Percentiles rank a stretch among this genome's conserved stretches.
These are phyloP conservation scores for Osmanthus fragrans DNA, from an alignment of 257 asterid genomes.

Conservation along the genomic window DNA sequence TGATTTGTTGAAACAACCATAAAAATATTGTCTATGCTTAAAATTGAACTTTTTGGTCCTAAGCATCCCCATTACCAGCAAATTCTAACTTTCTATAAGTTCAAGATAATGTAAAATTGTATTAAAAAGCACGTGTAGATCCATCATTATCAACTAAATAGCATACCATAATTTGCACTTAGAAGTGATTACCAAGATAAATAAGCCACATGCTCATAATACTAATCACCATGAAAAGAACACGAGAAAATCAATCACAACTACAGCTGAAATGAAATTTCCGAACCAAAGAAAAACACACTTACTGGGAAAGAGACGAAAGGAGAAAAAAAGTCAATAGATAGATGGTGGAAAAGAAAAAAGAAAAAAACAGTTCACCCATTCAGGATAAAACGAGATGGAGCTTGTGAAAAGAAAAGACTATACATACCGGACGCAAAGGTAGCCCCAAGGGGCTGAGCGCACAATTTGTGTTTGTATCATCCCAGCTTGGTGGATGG, in stretches of 20 bases:
- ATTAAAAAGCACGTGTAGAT: neutral
- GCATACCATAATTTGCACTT: no score
- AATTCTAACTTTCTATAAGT: neutral
- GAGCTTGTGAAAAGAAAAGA: slow-evolving; percentile 6
- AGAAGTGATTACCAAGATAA: neutral
- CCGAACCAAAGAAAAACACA: neutral
- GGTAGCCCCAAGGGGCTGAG: slow-evolving; percentile 82
- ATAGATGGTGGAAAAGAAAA: no score
- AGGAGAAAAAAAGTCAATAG: neutral
- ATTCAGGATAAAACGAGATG: slow-evolving; percentile 16
- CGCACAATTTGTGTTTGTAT: slow-evolving; percentile 43
- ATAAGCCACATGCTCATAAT: neutral
- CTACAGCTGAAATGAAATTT: neutral
- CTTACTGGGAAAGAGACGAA: neutral
- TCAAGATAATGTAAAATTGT: neutral
- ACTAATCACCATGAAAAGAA: neutral
- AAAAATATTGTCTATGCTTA: neutral
- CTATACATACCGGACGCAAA: slow-evolving; percentile 69
- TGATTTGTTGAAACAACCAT: neutral
- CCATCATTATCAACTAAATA: no score
- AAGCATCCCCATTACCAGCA: neutral
- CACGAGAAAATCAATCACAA: slow-evolving; percentile 5
- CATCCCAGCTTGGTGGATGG: slow-evolving; percentile 70
- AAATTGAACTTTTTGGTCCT: neutral
- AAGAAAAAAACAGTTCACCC: neutral